Conservation (phyloP, 2,329 filamentous ascomycete genomes). For the Colletotrichum lini region DNA sequence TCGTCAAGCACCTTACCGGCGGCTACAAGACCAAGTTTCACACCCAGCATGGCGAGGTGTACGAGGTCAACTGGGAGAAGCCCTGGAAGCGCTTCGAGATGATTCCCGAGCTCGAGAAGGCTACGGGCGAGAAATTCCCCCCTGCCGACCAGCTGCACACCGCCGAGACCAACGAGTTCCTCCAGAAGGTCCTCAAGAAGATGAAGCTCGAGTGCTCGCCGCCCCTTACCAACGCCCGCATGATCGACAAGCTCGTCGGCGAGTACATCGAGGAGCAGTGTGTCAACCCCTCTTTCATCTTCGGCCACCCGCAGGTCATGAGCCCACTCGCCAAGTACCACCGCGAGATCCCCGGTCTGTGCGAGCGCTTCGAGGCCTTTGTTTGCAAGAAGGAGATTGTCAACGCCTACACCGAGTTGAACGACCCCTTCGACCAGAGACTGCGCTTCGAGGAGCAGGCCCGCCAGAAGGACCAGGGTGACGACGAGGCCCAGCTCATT, state of each 20-base stretch:
- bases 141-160: constrained; percentile 91
- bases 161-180: constrained; percentile 88
- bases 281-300: constrained; percentile 81
- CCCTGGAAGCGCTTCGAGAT: constrained; percentile 96
- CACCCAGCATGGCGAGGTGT: constrained; percentile 87
- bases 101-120: constrained; percentile 93
- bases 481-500: constrained; percentile 95
- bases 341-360: constrained; percentile 84
- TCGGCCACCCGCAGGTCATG: constrained; percentile 75
- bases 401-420: constrained; percentile 98
- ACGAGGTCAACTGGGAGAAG: constrained; percentile 95
- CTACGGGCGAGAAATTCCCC: constrained; percentile 93
- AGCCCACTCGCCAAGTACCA: constrained; percentile 95
- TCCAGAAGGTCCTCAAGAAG: constrained; percentile 88
- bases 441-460: constrained; percentile 84
- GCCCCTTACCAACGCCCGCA: constrained; percentile 92
- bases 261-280: constrained; percentile 97
- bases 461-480: constrained; percentile 93
- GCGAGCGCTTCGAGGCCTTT: constrained; percentile 97
- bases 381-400: constrained; percentile 97
- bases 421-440: constrained; percentile 93
- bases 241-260: constrained; percentile 95
- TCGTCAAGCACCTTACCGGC: constrained; percentile 92
- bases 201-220: constrained; percentile 90
- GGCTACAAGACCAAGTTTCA: constrained; percentile 88